These are phyloP conservation scores for Peronospora tabacina DNA, from an alignment of 352 stramenopile species.

Conservation along the genomic window DNA sequence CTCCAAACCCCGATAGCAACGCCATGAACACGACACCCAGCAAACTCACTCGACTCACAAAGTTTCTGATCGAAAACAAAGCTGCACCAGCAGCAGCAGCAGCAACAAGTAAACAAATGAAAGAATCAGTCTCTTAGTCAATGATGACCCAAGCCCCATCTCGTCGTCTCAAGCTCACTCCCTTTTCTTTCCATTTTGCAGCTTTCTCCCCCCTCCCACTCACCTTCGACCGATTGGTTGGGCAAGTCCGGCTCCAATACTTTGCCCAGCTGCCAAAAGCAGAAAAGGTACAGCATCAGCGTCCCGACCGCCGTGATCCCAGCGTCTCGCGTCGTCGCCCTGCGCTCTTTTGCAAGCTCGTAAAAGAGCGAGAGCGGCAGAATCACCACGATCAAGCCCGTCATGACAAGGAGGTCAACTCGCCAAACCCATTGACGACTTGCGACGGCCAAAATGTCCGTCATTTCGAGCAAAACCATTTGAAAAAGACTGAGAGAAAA, in stretches of 20 bases:
- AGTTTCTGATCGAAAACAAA: conserved; percentile 71
- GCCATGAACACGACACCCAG: conserved; percentile 80
- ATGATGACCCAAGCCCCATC: background rate
- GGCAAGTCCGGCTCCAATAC: conserved; percentile 43
- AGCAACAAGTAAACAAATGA: conserved; percentile 1
- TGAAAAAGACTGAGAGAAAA: conserved; percentile 78
- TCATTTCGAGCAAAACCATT: conserved; percentile 77
- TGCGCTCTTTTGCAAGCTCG: conserved; percentile 59
- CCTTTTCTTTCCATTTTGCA: background rate
- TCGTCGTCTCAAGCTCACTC: conserved; percentile 6
- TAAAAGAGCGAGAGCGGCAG: conserved; percentile 73
- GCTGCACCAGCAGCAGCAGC: conserved; percentile 18
- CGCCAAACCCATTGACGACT: conserved; percentile 74
- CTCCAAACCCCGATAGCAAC: conserved; percentile 71
- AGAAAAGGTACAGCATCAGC: conserved; percentile 56
- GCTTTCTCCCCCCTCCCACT: too few relatives aligned
- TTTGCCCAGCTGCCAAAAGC: conserved; percentile 61
- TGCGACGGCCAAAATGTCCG: conserved; percentile 48
- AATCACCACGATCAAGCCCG: conserved; percentile 67
- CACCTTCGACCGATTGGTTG: conserved; percentile 41
- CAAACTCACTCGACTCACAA: conserved; percentile 76
- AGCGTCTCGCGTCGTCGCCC: conserved; percentile 25
- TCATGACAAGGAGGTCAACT: conserved; percentile 68
- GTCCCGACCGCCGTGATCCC: conserved; percentile 15
- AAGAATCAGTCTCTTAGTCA: background rate